Evolutionary conservation across 1,284 basidiomycete species (phyloP).

Genomic region (Moniliophthora roreri): DNA sequence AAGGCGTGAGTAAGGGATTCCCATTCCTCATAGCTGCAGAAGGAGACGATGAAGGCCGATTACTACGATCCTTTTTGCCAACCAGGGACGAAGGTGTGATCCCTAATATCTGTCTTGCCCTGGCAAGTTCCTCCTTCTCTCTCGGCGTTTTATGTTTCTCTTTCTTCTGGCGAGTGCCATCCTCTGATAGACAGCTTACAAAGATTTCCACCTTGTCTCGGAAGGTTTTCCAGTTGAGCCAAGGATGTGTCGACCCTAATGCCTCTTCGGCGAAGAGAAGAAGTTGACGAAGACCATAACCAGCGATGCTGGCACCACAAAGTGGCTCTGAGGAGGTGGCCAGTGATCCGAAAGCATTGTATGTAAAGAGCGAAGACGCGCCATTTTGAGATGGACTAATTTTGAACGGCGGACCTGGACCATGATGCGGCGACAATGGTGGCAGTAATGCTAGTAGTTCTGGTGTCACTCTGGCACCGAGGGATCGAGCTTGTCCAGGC

Average conservation of each 20-base stretch:
- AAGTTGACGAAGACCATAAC: conserved; percentile 2
- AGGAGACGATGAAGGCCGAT: neutral
- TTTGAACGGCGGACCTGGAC: neutral
- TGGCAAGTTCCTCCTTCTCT: conserved; percentile 8
- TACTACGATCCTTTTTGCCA: conserved; percentile 3
- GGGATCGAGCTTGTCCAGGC: conserved; percentile 4
- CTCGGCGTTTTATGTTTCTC: conserved; percentile 8
- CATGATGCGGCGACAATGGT: neutral
- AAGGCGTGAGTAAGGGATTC: neutral
- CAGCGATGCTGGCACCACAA: no score
- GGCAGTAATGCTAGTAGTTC: conserved; percentile 13
- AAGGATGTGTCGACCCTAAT: conserved; percentile 15
- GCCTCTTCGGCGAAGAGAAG: conserved; percentile 16
- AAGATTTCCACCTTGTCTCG: conserved; percentile 14
- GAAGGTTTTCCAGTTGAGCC: conserved; percentile 18
- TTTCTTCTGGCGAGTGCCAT: neutral
- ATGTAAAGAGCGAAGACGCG: conserved; percentile 2
- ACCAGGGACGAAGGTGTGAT: neutral
- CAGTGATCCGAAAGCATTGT: no score
- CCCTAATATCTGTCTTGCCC: conserved; percentile 8
- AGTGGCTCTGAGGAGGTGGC: no score
- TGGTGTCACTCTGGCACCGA: neutral
- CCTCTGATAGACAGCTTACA: neutral
- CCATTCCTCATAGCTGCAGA: no score
- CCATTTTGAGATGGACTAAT: neutral